Conservation (phyloP, 2,329 filamentous ascomycete genomes). For the Helminthosporium solani region DNA sequence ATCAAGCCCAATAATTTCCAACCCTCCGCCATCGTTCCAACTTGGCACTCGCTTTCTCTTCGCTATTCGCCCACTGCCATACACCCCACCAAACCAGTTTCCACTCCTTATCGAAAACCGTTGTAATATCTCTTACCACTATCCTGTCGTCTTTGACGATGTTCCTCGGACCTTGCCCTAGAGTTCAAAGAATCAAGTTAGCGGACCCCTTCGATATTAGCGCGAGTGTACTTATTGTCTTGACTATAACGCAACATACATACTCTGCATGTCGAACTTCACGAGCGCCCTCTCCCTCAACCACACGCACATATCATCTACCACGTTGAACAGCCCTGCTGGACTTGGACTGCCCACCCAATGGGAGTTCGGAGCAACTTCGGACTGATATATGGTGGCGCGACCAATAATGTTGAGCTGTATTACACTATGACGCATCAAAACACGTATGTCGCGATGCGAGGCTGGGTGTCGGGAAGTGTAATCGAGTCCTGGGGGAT, state of each 20-base stretch:
- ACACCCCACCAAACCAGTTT: slow-evolving; percentile 16
- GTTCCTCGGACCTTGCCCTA: neutral
- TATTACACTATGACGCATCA: neutral
- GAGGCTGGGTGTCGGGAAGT: neutral
- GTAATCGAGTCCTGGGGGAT: slow-evolving; percentile 1
- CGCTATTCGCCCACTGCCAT: slow-evolving; percentile 30
- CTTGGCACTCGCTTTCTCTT: slow-evolving; percentile 24
- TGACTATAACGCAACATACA: neutral
- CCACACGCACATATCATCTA: slow-evolving; percentile 9
- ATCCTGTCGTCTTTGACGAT: neutral
- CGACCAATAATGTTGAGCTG: slow-evolving; percentile 14
- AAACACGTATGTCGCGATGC: neutral
- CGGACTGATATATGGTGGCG: slow-evolving; percentile 12
- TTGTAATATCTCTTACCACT: slow-evolving; percentile 4
- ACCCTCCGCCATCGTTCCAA: slow-evolving; percentile 21
- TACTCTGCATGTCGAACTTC: slow-evolving; percentile 10
- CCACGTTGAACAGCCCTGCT: slow-evolving; percentile 2
- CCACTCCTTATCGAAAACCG: slow-evolving; percentile 15
- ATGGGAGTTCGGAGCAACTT: neutral
- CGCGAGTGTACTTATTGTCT: too few relatives aligned
- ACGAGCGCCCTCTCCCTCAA: slow-evolving; percentile 7
- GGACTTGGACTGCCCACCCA: neutral
- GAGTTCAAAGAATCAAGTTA: neutral
- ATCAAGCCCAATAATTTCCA: neutral
- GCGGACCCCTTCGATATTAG: neutral